Conservation (phyloP, 306 rosid species). For the Adenanthera pavonina region DNA sequence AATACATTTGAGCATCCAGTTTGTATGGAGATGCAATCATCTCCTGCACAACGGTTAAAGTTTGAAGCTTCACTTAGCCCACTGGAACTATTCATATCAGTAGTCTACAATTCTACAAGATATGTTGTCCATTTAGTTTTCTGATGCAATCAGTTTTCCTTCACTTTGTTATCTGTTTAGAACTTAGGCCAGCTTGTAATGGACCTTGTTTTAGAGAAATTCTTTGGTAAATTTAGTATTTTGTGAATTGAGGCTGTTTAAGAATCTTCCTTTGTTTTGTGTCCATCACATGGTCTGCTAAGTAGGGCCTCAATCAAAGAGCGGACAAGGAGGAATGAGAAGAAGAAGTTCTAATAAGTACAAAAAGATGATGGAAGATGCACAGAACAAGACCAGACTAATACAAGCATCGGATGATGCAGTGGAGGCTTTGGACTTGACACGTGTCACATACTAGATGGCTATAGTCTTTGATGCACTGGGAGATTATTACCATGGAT, state of each 20-base stretch:
- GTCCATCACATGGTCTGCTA: constrained; percentile 15
- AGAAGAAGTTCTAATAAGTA: constrained; percentile 10
- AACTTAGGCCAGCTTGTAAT: not conserved
- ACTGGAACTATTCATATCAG: not conserved
- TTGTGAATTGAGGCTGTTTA: not conserved
- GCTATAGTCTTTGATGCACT: not conserved
- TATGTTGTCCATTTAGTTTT: not conserved
- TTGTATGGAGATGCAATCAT: constrained; percentile 74
- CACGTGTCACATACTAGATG: constrained; percentile 7
- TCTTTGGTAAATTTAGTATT: not conserved
- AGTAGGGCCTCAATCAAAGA: constrained; percentile 37
- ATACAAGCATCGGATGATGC: not conserved
- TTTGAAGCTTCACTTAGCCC: constrained; percentile 4
- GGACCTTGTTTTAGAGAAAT: not conserved
- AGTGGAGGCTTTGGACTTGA: constrained; percentile 33
- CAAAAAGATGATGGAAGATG: constrained; percentile 3
- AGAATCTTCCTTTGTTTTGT: not conserved
- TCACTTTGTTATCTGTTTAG: not conserved
- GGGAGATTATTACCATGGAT: constrained; percentile 11
- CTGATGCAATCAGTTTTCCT: not conserved
- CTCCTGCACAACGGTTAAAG: constrained; percentile 52
- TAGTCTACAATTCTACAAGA: not conserved
- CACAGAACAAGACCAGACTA: not conserved
- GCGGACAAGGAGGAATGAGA: constrained; percentile 36
- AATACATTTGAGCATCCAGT: constrained; percentile 77